Evolutionary conservation across 208 protist species (phyloP).

Genomic region (Herpetomonas tarakana): DNA sequence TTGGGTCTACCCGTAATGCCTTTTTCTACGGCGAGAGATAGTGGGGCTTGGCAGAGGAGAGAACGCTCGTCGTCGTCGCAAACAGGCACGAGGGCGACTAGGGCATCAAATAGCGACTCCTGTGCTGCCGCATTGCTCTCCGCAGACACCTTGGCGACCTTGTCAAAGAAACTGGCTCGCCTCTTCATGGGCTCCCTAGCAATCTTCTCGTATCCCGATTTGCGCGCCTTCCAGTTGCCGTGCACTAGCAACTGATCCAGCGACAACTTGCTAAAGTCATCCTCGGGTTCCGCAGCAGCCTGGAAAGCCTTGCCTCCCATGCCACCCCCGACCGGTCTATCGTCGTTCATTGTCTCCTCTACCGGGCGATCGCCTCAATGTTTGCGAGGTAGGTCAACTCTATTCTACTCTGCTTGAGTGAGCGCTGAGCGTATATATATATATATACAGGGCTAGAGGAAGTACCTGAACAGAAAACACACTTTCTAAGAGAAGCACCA

Average conservation of each 20-base stretch:
- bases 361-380: background rate
- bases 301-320: conserved; percentile 15
- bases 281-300: conserved; percentile 9
- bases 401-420: background rate
- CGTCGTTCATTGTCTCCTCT: conserved; percentile 29
- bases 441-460: conserved; percentile 1
- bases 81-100: conserved; percentile 30
- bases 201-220: conserved; percentile 56
- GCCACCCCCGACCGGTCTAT: conserved; percentile 30
- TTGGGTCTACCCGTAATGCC: conserved; percentile 79
- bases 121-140: conserved; percentile 67
- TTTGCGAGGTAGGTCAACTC: too few species aligned
- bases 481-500: too few species aligned
- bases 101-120: conserved; percentile 60
- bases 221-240: conserved; percentile 78
- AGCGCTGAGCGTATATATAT: background rate
- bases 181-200: conserved; percentile 21
- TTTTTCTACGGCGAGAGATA: conserved; percentile 57
- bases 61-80: conserved; percentile 35
- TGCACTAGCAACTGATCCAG: conserved; percentile 49
- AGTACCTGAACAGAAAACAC: too few species aligned
- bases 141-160: conserved; percentile 20
- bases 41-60: conserved; percentile 28
- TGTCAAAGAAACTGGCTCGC: conserved; percentile 35
- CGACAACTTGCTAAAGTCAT: conserved; percentile 51